These are phyloP conservation scores for Chenopodium berlandieri DNA, from an alignment of 148 eudicot species.

Conservation along the genomic window DNA sequence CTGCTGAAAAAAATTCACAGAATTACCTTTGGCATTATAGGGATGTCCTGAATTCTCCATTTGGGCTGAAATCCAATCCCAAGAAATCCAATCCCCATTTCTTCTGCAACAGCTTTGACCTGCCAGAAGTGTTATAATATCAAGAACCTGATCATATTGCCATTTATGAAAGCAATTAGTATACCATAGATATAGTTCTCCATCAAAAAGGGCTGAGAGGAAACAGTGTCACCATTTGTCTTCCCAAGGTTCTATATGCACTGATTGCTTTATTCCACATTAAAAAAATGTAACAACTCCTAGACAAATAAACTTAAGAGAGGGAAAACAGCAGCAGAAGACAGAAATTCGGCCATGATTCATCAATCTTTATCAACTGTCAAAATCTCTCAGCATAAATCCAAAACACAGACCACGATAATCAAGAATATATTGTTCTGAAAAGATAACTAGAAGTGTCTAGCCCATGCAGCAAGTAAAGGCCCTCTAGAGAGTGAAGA, in stretches of 20 bases:
- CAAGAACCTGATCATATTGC: neutral
- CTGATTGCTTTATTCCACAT: neutral
- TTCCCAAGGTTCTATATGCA: neutral
- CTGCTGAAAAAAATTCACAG: neutral
- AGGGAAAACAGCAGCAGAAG: neutral
- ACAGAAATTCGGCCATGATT: slow-evolving; percentile 1
- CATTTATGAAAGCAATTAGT: neutral
- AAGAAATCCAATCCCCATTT: slow-evolving; percentile 96
- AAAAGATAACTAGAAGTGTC: neutral
- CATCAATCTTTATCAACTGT: neutral
- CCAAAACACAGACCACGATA: neutral
- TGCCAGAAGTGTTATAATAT: slow-evolving; percentile 27
- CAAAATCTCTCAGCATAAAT: neutral
- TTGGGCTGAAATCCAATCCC: slow-evolving; percentile 98
- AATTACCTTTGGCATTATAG: slow-evolving; percentile 94
- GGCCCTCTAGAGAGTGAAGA: neutral
- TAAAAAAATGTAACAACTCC: neutral
- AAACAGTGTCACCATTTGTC: neutral
- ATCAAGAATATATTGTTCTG: neutral
- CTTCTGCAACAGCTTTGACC: slow-evolving; percentile 99
- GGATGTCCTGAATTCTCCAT: slow-evolving; percentile 80
- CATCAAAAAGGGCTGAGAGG: neutral
- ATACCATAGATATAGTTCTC: neutral
- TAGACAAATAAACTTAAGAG: neutral
- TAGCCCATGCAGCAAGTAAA: neutral